A percentile compares a stretch with the other conserved stretches of the same genome.
Conservation (phyloP, 2,329 filamentous ascomycete genomes). For the Neonectria neomacrospora region DNA sequence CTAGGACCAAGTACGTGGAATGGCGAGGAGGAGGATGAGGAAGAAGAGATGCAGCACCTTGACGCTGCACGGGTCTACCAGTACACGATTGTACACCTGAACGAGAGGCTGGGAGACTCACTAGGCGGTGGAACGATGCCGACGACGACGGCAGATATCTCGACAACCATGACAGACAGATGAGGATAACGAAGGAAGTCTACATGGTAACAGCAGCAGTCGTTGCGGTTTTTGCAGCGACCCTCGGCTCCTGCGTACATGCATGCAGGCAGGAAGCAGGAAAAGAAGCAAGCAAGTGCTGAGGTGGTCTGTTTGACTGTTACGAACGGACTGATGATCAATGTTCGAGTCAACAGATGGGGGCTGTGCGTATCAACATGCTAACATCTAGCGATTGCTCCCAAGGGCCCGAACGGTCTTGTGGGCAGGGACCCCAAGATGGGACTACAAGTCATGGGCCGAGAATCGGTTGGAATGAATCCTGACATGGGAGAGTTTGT, state of each 20-base stretch:
- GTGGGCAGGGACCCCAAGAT: background rate
- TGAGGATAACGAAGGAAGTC: background rate
- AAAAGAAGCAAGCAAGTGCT: background rate
- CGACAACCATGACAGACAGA: conserved; percentile 9
- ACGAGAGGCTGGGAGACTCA: conserved; percentile 66
- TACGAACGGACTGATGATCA: background rate
- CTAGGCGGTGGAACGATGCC: conserved; percentile 9
- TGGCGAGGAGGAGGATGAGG: conserved; percentile 53
- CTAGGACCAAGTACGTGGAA: conserved; percentile 44
- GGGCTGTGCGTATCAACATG: background rate
- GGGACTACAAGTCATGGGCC: background rate
- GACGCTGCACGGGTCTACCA: conserved; percentile 83
- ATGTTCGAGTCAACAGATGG: background rate
- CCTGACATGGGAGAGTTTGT: background rate
- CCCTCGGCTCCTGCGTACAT: background rate
- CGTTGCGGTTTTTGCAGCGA: background rate
- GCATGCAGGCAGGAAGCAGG: background rate
- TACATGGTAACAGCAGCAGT: background rate
- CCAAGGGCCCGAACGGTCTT: background rate
- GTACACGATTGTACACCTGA: conserved; percentile 78
- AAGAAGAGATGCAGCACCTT: conserved; percentile 69
- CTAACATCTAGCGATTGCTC: background rate
- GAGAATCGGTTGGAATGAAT: background rate
- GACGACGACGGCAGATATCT: conserved; percentile 8
- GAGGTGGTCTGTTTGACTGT: background rate